These are phyloP conservation scores for Fusarium duplospermum DNA, from an alignment of 2,329 filamentous ascomycete genomes.

Conservation along the genomic window DNA sequence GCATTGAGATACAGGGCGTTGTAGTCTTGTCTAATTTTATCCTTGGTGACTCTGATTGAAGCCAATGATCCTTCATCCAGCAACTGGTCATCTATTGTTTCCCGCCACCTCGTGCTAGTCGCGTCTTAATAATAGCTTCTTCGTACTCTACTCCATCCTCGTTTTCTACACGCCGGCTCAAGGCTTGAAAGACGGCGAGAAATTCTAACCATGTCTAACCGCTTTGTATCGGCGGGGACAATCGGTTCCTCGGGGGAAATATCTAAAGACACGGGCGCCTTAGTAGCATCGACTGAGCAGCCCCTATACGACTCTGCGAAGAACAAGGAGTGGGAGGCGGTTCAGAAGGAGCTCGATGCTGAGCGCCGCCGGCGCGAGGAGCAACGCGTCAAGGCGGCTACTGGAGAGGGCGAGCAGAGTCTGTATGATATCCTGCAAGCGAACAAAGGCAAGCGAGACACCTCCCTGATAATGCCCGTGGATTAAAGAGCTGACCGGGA, in stretches of 20 bases:
- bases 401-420: conserved; percentile 64
- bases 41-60: not conserved
- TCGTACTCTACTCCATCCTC: not conserved
- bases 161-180: not conserved
- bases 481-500: not conserved
- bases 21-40: no score
- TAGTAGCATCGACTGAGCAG: conserved; percentile 10
- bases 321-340: conserved; percentile 70
- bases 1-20: not conserved
- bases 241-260: conserved; percentile 51
- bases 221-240: conserved; percentile 67
- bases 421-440: conserved; percentile 82
- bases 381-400: conserved; percentile 56
- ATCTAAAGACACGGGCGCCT: conserved; percentile 32
- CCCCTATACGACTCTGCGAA: conserved; percentile 37
- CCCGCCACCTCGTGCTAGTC: not conserved
- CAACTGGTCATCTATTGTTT: not conserved
- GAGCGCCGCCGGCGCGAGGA: conserved; percentile 67
- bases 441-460: conserved; percentile 74
- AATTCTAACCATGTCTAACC: conserved; percentile 58
- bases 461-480: not conserved
- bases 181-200: not conserved
- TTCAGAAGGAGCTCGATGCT: conserved; percentile 72
- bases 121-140: not conserved
- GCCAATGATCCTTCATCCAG: not conserved